phyloP scores from a whole-genome alignment of 148 eudicot species.

The Silene uniflora region DNA sequence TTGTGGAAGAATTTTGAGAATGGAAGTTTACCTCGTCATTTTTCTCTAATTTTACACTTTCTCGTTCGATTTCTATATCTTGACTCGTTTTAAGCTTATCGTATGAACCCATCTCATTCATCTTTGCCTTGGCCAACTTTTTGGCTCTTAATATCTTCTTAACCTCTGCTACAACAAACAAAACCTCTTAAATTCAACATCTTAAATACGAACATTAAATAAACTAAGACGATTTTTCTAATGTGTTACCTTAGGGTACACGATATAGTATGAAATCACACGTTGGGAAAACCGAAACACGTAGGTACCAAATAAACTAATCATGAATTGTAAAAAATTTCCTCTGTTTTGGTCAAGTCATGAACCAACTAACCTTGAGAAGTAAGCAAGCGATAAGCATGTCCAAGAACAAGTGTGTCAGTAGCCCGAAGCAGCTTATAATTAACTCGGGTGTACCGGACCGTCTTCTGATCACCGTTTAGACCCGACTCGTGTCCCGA shows the following conservation, averaged over 20 bases:
- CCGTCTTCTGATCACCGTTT: slow-evolving; percentile 24
- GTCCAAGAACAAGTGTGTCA: slow-evolving; percentile 76
- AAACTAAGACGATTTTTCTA: no score
- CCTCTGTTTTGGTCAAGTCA: neutral
- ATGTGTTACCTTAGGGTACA: no score
- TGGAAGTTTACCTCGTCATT: slow-evolving; percentile 37
- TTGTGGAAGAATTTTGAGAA: neutral
- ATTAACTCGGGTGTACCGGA: slow-evolving; percentile 63
- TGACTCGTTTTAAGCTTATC: slow-evolving; percentile 17
- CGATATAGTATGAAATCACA: no score
- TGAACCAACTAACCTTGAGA: slow-evolving; percentile 51
- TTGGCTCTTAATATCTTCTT: slow-evolving; percentile 71
- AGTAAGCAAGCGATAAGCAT: slow-evolving; percentile 81
- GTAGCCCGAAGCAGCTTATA: slow-evolving; percentile 85
- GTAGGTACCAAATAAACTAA: no score
- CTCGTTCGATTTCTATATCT: slow-evolving; percentile 24
- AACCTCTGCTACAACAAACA: slow-evolving; percentile 49
- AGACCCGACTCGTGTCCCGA: slow-evolving; percentile 23
- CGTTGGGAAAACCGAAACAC: no score
- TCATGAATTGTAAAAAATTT: no score
- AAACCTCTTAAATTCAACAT: neutral
- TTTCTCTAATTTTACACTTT: slow-evolving; percentile 27
- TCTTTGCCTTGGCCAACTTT: slow-evolving; percentile 61
- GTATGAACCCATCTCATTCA: slow-evolving; percentile 33
- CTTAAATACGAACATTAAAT: no score